Conservation (phyloP, 148 eudicot species). For the Vaccinium myrtillus region DNA sequence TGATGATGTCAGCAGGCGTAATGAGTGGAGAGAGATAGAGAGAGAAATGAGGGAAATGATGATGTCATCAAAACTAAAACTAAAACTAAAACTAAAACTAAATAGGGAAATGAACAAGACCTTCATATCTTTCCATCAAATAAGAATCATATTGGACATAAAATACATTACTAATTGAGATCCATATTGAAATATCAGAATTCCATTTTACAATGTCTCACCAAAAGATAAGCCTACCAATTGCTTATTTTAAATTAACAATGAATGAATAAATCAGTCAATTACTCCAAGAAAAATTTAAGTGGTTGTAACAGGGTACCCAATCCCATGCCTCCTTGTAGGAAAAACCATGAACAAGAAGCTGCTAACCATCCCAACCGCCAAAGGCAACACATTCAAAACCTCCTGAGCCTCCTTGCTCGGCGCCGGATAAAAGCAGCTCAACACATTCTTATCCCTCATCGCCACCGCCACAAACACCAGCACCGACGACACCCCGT, state of each 20-base stretch:
- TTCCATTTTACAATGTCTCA: too few species aligned
- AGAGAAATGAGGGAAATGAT: too few species aligned
- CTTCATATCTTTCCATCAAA: too few species aligned
- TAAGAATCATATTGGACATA: too few species aligned
- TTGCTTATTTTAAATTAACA: background rate
- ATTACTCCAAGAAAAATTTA: background rate
- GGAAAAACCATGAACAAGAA: constrained; percentile 36
- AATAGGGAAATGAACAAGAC: too few species aligned
- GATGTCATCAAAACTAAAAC: too few species aligned
- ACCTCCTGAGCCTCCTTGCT: constrained; percentile 30
- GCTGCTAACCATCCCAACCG: constrained; percentile 34
- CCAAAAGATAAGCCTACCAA: too few species aligned
- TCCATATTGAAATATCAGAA: too few species aligned
- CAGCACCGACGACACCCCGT: constrained; percentile 27
- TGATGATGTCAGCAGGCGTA: too few species aligned
- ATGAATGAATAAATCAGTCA: background rate
- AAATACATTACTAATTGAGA: too few species aligned
- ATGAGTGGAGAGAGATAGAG: too few species aligned
- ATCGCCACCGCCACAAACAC: constrained; percentile 38
- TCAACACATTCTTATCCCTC: constrained; percentile 33
- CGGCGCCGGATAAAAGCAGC: constrained; percentile 36
- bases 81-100: too few species aligned
- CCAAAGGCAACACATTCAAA: constrained; percentile 26
- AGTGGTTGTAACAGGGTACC: constrained; percentile 28
- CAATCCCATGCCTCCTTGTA: constrained; percentile 41